phyloP scores from a whole-genome alignment of 495 filamentous ascomycete species.

The Daldinia loculata region DNA sequence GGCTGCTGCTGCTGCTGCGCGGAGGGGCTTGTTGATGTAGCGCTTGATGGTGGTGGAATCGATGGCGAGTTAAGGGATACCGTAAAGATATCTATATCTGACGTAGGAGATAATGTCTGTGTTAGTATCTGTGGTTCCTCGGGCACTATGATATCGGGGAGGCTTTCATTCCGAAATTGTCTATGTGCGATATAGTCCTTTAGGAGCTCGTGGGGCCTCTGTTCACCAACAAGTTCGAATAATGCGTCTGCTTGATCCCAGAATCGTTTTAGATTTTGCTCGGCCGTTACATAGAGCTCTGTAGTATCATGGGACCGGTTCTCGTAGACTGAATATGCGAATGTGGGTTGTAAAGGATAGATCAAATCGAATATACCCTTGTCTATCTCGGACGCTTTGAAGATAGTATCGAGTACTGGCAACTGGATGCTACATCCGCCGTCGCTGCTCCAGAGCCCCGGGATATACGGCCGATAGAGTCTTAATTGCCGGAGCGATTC shows the following conservation, averaged over 20 bases:
- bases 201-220: not conserved
- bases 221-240: not conserved
- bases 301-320: not conserved
- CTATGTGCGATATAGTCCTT: not conserved
- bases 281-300: not conserved
- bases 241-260: not conserved
- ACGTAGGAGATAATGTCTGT: not conserved
- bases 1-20: not conserved
- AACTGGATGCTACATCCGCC: not conserved
- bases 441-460: not conserved
- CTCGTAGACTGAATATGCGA: not conserved
- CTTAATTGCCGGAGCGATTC: not conserved
- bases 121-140: not conserved
- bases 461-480: not conserved
- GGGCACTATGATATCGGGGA: not conserved
- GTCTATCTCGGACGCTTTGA: not conserved
- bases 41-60: not conserved
- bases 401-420: not conserved
- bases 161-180: not conserved
- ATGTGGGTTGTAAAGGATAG: not conserved
- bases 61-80: not conserved
- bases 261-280: not conserved
- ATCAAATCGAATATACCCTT: not conserved
- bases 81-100: not conserved
- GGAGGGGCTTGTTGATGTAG: not conserved